Percentiles rank a stretch among this genome's conserved stretches.
Evolutionary conservation across 169 alveolate species (phyloP).

Genomic region (Plasmodium cynomolgi): DNA sequence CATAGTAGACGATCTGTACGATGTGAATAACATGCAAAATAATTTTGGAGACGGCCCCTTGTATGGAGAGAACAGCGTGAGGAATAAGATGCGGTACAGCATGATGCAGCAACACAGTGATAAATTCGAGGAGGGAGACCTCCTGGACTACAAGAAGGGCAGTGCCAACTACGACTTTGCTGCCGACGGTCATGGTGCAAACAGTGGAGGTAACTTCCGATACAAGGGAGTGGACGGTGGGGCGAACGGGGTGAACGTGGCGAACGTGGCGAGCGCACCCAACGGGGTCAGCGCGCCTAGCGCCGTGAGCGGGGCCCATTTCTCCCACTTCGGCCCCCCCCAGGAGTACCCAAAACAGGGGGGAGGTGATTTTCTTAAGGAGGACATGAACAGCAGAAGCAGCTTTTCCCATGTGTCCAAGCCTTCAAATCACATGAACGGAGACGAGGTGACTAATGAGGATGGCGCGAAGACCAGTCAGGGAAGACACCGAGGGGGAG

Average conservation of each 20-base stretch:
- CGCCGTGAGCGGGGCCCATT: neutral
- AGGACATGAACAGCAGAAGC: neutral
- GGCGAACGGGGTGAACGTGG: neutral
- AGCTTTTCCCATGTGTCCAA: neutral
- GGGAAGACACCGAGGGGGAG: neutral
- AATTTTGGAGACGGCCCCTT: neutral
- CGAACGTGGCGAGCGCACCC: neutral
- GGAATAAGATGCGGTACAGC: neutral
- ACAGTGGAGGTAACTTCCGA: neutral
- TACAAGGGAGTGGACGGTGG: neutral
- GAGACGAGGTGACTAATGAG: neutral
- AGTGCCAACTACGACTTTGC: neutral
- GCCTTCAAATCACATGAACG: neutral
- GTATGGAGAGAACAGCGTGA: neutral
- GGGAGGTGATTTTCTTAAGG: neutral
- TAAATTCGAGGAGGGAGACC: neutral
- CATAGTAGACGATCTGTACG: neutral
- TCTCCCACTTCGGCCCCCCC: neutral
- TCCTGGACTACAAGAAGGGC: neutral
- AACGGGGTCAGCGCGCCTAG: no score
- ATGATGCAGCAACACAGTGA: neutral
- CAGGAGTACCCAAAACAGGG: neutral
- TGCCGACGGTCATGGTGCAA: neutral
- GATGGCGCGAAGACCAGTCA: neutral
- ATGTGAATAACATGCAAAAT: slow-evolving; percentile 3